Evolutionary conservation across 257 asterid genomes (phyloP), one percentile per base, ranked within the genome.

Genomic region (Thymus mandschuricus): DNA sequence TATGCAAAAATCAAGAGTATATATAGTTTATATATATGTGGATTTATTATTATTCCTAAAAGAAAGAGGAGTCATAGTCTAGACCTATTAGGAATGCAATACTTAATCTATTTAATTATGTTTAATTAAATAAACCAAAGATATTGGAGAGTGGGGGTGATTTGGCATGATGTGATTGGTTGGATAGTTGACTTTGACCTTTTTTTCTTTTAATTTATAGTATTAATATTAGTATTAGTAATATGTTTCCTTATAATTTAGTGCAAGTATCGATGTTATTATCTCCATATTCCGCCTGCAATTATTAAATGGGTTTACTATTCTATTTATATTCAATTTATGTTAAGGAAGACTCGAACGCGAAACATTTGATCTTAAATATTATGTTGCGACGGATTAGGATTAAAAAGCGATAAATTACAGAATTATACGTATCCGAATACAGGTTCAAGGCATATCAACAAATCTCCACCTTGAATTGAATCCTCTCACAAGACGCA

Each of bases 141-240:
- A 55, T 54, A 57, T 57, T 33, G 67, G 61, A 67, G 44, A 6
- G 15, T 35, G 64, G 48, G 50, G 40, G 40, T 59, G 74, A 67
- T 60, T 49, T 67, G 79, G 64, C 73, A 12, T 74, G 49, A 74
- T 66, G 31, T 66, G 66, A 64, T 64, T 43, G 65, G 66, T 34
- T 38, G 21, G 13, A 49, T n/a, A 27, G 2, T 57, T 73, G 60
- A 34, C 68, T 45, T 56, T 56, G 51, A 46, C 60, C 59, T 73
- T 73, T 40, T 21, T 15, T 50, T 51, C 9, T 71, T 4, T 46
- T 41, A 2, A 60, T 6, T 60, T 34, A n/a, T 66, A 8, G 21
- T 33, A 31, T 62, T 59, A 10, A 3, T 2, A 34, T 8, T 15
- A 21, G 21, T 21, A 21, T 21, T 21, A 21, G 21, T 21, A 21